These are phyloP conservation scores for Penicillium sp. DNA, from an alignment of 2,329 filamentous ascomycete species.

Conservation along the genomic window DNA sequence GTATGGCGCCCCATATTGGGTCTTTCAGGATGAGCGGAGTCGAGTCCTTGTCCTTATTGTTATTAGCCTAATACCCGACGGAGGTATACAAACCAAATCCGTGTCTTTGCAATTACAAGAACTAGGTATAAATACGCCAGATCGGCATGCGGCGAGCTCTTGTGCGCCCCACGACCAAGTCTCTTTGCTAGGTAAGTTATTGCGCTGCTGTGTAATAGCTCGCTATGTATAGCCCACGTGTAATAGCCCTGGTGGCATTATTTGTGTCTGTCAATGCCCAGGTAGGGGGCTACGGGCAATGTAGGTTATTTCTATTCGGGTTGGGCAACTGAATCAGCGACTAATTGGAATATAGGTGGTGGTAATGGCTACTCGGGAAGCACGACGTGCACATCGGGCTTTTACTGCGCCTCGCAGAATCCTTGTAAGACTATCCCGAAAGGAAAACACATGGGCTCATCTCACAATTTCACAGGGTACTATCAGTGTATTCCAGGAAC, in stretches of 20 bases:
- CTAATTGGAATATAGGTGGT: conserved; percentile 16
- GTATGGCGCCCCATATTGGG: neutral
- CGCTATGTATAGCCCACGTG: conserved; percentile 21
- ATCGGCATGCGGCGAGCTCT: neutral
- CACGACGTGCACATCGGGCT: conserved; percentile 23
- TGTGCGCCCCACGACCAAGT: neutral
- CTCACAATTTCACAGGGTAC: conserved; percentile 15
- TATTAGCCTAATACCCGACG: conserved; percentile 4
- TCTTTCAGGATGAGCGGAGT: neutral
- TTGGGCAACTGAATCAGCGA: neutral
- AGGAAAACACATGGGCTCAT: neutral
- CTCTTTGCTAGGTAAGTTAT: neutral
- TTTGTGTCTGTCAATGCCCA: conserved; percentile 22
- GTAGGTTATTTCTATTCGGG: conserved; percentile 8
- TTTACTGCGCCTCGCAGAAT: conserved; percentile 26
- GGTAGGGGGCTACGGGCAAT: conserved; percentile 24
- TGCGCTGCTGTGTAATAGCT: neutral
- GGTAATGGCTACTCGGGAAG: conserved; percentile 25
- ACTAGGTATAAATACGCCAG: neutral
- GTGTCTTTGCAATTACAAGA: neutral
- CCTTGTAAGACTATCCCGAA: conserved; percentile 13
- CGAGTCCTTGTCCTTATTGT: neutral
- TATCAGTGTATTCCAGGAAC: conserved; percentile 27
- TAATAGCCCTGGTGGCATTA: conserved; percentile 21
- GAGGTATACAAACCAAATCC: neutral